Conservation (phyloP, 2,329 filamentous ascomycete genomes). For the Diplodia intermedia region DNA sequence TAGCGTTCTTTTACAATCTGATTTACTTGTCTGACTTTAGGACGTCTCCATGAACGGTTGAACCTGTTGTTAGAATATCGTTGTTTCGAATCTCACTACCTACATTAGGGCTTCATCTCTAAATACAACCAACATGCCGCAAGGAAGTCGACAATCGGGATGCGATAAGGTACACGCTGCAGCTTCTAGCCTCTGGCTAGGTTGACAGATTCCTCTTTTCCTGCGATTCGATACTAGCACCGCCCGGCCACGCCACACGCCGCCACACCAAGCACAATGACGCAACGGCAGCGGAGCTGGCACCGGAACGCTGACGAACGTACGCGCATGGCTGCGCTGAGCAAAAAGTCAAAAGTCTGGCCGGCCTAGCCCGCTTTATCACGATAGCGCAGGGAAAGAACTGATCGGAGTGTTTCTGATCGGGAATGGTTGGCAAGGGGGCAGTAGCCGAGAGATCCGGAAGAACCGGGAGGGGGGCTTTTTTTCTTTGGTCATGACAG, state of each 20-base stretch:
- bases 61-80: not conserved
- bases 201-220: not conserved
- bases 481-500: not conserved
- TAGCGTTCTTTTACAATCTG: too few species aligned
- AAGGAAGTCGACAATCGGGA: not conserved
- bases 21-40: not conserved
- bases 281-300: not conserved
- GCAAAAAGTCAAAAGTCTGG: not conserved
- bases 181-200: not conserved
- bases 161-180: not conserved
- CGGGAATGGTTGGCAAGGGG: not conserved
- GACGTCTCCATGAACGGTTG: not conserved
- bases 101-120: not conserved
- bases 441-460: not conserved
- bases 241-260: not conserved
- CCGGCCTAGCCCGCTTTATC: not conserved
- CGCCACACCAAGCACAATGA: constrained; percentile 1
- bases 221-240: not conserved
- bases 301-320: not conserved
- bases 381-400: not conserved
- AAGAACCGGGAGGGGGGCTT: not conserved
- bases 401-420: not conserved
- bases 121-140: not conserved
- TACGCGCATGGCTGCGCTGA: not conserved
- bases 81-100: not conserved